phyloP scores from a whole-genome alignment of 139 green algal genomes.

The Haematococcus lacustris region DNA sequence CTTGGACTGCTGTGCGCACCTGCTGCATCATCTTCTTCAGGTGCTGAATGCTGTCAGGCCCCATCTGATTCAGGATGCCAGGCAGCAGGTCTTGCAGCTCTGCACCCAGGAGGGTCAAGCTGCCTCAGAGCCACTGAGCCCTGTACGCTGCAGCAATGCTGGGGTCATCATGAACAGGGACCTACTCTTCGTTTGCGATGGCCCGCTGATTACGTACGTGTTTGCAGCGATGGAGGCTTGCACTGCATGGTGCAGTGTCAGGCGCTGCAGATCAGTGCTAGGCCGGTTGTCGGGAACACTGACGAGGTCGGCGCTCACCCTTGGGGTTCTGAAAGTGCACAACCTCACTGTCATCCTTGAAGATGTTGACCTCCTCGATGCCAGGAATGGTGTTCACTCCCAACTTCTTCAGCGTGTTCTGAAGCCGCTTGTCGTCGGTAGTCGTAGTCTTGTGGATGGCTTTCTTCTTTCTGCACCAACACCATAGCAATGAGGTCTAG shows the following conservation, averaged over 20 bases:
- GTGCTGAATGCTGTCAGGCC: conserved; percentile 67
- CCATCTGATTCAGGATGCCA: conserved; percentile 79
- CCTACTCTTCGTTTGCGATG: conserved; percentile 57
- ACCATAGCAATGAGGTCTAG: too few species aligned
- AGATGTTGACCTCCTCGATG: conserved; percentile 99
- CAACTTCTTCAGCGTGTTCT: conserved; percentile 93
- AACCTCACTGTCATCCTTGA: conserved; percentile 83
- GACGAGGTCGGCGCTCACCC: too few species aligned
- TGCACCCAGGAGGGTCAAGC: too few species aligned
- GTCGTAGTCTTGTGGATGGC: conserved; percentile 91
- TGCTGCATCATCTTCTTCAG: conserved; percentile 81
- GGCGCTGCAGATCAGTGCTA: too few species aligned
- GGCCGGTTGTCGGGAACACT: too few species aligned
- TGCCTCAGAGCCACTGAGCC: too few species aligned
- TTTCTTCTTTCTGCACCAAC: conserved; percentile 92
- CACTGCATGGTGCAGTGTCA: too few species aligned
- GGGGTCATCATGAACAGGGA: too few species aligned
- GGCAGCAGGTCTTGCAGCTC: conserved; percentile 77
- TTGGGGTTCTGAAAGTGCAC: conserved; percentile 97
- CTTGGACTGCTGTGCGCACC: too few species aligned
- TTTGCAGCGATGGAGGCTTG: conserved; percentile 98
- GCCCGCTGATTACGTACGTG: conserved; percentile 96
- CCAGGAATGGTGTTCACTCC: conserved; percentile 98
- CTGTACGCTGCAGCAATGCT: too few species aligned
- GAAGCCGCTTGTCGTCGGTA: conserved; percentile 96